Base-by-base conservation (phyloP, 2,329 filamentous ascomycete species). In the Phoma sp. region DNA sequence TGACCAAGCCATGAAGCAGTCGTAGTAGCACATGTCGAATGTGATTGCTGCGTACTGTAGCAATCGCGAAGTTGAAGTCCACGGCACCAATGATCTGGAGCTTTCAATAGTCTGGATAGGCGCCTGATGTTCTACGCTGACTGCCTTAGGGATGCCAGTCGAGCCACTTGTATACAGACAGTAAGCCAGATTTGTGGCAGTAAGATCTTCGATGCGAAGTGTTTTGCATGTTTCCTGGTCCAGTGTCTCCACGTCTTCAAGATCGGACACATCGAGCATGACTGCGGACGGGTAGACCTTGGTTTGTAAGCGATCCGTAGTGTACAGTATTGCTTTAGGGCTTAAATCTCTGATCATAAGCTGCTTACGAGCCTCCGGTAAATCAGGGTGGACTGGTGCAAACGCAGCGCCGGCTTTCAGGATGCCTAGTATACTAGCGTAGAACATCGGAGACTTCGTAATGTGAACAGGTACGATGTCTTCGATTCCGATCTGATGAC, bases 11-110 rank as follows among this genome's bases (percentile, higher is more conserved):
- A 79, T 65, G 56, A 79, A 79, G 62, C 77, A 78, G 57, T 79
- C 77, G 47, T 77, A 79, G 55, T 79, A 79, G 53, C 77, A 79
- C 77, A 79, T 79, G 52, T 79, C 77, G 52, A 78, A 78, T 7
- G 74, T 76, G 4, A 66, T 69, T 9, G 75, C 76, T 29, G 77
- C 77, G 54, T 77, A 79, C 53, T 79, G 77, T 9, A 79, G 58
- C 7, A 79, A 62, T 33, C 75, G 67, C 11, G 75, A 77, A 18
- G 66, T 58, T 22, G 59, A 30, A 8, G 58, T 66, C 76, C 77
- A 78, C 8, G 76, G 76, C n/a, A 79, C 64, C 7, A 75, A 48
- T 1, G 61, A 49, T 47, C 67, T 65, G 2, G 76, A 77, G 42
- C 70, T 74, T 37, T 72, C 67, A 33, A 79, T 69, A 0, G 77